phyloP scores from a whole-genome alignment of 805 yeast species.

The Metschnikowia kofuensis region DNA sequence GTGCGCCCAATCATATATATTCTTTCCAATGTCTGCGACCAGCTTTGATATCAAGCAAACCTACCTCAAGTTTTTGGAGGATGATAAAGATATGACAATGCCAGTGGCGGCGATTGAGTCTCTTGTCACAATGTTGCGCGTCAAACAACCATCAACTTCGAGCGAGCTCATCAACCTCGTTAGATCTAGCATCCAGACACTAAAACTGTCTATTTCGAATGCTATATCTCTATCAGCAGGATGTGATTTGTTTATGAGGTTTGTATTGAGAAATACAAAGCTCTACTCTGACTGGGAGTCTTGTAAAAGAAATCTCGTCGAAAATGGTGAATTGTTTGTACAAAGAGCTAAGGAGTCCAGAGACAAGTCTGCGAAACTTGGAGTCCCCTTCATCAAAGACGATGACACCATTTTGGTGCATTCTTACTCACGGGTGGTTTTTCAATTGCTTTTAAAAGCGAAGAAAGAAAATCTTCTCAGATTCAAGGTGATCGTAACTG shows the following conservation, averaged over 20 bases:
- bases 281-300: conserved; percentile 93
- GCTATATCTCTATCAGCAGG: conserved; percentile 95
- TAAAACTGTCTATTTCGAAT: conserved; percentile 80
- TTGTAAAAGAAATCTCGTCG: conserved; percentile 82
- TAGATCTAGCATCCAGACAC: conserved; percentile 67
- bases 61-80: conserved; percentile 75
- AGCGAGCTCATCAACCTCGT: conserved; percentile 85
- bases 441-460: conserved; percentile 71
- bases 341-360: conserved; percentile 90
- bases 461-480: conserved; percentile 68
- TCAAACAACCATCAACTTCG: conserved; percentile 88
- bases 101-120: conserved; percentile 98
- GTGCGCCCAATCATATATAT: background rate
- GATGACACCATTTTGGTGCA: conserved; percentile 90
- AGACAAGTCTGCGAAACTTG: conserved; percentile 81
- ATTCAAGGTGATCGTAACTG: conserved; percentile 89
- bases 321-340: conserved; percentile 88
- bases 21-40: conserved; percentile 1
- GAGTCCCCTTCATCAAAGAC: conserved; percentile 85
- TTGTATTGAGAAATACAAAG: conserved; percentile 85
- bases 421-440: conserved; percentile 88
- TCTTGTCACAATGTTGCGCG: conserved; percentile 74
- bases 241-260: conserved; percentile 92
- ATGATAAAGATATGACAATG: conserved; percentile 97
- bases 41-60: conserved; percentile 77